Evolutionary conservation across 331 rosid genomes (phyloP).

Genomic region (Rhamnella rubrinervis): DNA sequence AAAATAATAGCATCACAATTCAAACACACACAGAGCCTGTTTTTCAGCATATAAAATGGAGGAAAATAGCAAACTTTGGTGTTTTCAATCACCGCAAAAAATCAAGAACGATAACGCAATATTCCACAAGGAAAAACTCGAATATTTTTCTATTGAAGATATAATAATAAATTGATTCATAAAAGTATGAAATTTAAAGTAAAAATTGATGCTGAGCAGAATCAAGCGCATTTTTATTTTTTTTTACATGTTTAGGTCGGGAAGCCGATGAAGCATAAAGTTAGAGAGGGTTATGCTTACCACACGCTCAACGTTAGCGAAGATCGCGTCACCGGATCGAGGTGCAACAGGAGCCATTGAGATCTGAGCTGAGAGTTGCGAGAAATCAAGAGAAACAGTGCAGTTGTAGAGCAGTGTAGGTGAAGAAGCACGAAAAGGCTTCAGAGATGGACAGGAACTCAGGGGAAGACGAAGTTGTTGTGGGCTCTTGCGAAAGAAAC

Average conservation of each 20-base stretch:
- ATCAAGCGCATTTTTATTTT: background rate
- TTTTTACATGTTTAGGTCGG: slow-evolving; percentile 11
- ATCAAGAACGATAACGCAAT: background rate
- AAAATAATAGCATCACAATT: background rate
- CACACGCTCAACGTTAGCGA: slow-evolving; percentile 89
- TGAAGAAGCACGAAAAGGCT: background rate
- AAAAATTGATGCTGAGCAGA: background rate
- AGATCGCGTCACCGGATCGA: slow-evolving; percentile 93
- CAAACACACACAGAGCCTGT: background rate
- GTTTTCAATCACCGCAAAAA: too few relatives aligned
- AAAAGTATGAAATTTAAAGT: background rate
- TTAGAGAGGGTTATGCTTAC: slow-evolving; percentile 38
- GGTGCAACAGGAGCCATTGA: slow-evolving; percentile 84
- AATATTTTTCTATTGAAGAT: background rate
- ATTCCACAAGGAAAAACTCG: background rate
- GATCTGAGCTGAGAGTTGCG: slow-evolving; percentile 27
- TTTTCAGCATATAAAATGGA: background rate
- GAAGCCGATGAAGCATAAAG: slow-evolving; percentile 13
- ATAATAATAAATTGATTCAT: background rate
- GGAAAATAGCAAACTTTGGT: background rate
- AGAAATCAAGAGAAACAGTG: background rate
- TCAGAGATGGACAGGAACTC: background rate
- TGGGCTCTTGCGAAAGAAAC: background rate
- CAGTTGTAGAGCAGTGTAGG: background rate
- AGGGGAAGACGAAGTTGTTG: background rate